Percentiles rank a stretch among this genome's conserved stretches.
Conservation (phyloP, 257 asterid genomes). For the Jacaranda mimosifolia region DNA sequence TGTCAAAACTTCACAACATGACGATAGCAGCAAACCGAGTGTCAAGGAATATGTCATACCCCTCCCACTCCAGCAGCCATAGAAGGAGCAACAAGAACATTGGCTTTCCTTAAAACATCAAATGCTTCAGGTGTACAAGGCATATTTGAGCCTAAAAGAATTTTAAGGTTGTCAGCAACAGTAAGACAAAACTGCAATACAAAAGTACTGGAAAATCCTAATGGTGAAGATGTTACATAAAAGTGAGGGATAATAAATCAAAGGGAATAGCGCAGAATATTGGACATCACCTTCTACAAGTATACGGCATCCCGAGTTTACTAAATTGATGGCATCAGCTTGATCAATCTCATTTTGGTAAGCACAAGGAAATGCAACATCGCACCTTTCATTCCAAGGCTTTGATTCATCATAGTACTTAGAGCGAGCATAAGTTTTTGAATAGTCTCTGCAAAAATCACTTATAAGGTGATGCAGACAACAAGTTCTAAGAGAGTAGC, state of each 20-base stretch:
- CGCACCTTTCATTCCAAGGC: conserved; percentile 98
- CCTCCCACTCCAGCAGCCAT: conserved; percentile 99
- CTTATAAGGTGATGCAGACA: conserved; percentile 42
- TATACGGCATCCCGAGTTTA: conserved; percentile 85
- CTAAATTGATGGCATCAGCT: conserved; percentile 89
- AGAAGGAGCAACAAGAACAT: conserved; percentile 89
- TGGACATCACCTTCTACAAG: conserved; percentile 83
- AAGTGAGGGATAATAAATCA: background rate
- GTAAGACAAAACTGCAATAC: conserved; percentile 27
- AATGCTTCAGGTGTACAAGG: conserved; percentile 96
- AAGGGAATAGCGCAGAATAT: conserved; percentile 3
- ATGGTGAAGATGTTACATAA: background rate
- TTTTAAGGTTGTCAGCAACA: conserved; percentile 24
- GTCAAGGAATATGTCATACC: conserved; percentile 53
- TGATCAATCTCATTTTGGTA: conserved; percentile 93
- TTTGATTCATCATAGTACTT: conserved; percentile 90
- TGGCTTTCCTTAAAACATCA: conserved; percentile 86
- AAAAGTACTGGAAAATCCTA: conserved; percentile 8
- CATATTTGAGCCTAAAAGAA: conserved; percentile 86
- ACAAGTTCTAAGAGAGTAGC: conserved; percentile 8
- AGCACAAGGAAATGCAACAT: conserved; percentile 97
- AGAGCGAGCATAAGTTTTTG: conserved; percentile 96
- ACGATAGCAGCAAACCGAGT: conserved; percentile 11
- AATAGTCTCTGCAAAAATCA: conserved; percentile 79
- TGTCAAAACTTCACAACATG: background rate